Conservation (phyloP, 176 grass and related monocot species). For the Rhynchospora breviuscula region DNA sequence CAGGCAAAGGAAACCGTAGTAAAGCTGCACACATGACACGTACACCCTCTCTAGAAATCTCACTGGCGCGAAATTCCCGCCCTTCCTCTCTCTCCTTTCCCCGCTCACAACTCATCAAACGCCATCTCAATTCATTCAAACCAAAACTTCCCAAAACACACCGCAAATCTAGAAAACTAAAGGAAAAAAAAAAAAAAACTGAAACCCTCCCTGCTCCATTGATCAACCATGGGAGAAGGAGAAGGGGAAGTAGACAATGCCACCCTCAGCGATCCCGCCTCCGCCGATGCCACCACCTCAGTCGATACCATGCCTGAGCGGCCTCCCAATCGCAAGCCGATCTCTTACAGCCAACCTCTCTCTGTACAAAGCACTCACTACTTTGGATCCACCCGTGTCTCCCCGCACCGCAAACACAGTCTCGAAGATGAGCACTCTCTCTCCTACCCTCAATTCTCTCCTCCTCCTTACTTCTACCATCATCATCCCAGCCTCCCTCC, state of each 20-base stretch:
- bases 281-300: background rate
- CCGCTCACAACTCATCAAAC: background rate
- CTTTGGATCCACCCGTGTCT: conserved; percentile 33
- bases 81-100: background rate
- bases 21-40: conserved; percentile 44
- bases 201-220: background rate
- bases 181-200: background rate
- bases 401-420: conserved; percentile 26
- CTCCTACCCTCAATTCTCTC: background rate
- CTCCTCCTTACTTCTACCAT: background rate
- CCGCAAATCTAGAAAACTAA: background rate
- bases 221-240: conserved; percentile 22
- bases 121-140: background rate
- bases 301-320: background rate
- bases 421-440: conserved; percentile 11
- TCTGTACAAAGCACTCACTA: conserved; percentile 9
- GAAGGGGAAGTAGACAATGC: conserved; percentile 18
- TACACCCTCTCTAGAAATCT: background rate
- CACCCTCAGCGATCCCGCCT: background rate
- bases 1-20: conserved; percentile 71
- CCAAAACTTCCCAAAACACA: background rate
- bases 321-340: conserved; percentile 37
- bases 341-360: conserved; percentile 79
- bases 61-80: background rate
- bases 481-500: conserved; percentile 20